Conservation (phyloP, 352 stramenopile genomes). For the Phytophthora colocasiae region DNA sequence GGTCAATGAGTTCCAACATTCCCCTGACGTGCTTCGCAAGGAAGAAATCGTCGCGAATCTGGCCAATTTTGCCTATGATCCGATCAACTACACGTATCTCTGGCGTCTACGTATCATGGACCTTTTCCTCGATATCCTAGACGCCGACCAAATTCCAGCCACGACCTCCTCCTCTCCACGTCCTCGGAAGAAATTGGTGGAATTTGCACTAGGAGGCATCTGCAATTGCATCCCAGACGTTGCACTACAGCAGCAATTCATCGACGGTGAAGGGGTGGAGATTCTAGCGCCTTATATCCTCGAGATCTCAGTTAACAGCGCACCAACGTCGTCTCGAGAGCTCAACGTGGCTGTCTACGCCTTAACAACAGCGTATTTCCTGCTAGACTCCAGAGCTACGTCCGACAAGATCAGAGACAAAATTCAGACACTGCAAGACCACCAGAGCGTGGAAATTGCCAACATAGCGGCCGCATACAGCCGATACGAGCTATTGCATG, state of each 20-base stretch:
- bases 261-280: constrained; percentile 53
- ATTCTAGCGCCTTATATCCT: constrained; percentile 55
- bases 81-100: constrained; percentile 82
- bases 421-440: constrained; percentile 40
- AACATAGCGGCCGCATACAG: constrained; percentile 56
- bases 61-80: constrained; percentile 88
- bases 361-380: constrained; percentile 68
- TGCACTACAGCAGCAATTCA: constrained; percentile 61
- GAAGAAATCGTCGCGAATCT: constrained; percentile 84
- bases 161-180: not conserved
- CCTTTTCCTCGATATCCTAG: constrained; percentile 80
- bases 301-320: constrained; percentile 19
- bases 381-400: constrained; percentile 67
- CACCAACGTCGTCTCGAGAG: constrained; percentile 22
- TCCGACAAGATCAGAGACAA: constrained; percentile 35
- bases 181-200: constrained; percentile 48
- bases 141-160: constrained; percentile 41
- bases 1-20: constrained; percentile 76
- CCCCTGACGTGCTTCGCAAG: constrained; percentile 61
- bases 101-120: constrained; percentile 67
- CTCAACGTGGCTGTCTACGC: constrained; percentile 63
- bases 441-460: constrained; percentile 51
- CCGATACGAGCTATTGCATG: constrained; percentile 33
- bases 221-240: constrained; percentile 80
- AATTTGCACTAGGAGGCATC: constrained; percentile 80